A percentile compares a stretch with the other conserved stretches of the same genome.
phyloP scores from a whole-genome alignment of 2,329 filamentous ascomycete species.

The Exutisphaerella laricina region DNA sequence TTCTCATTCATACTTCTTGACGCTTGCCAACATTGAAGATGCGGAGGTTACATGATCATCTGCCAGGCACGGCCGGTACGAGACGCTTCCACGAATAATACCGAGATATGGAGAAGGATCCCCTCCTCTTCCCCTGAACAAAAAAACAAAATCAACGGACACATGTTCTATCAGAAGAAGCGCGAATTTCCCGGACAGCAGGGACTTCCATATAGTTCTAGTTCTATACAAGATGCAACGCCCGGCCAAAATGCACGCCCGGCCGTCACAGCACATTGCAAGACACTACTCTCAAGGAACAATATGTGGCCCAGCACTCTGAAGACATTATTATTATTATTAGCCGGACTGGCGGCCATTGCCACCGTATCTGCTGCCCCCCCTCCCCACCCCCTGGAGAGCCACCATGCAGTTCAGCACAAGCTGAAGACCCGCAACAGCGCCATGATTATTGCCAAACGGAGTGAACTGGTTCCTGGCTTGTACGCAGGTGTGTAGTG shows the following conservation, averaged over 20 bases:
- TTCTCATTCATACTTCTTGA: too few relatives aligned
- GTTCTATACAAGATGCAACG: too few relatives aligned
- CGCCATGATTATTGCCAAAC: constrained; percentile 7
- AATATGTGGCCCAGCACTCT: not conserved
- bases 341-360: not conserved
- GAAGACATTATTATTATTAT: not conserved
- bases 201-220: too few relatives aligned
- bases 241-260: too few relatives aligned
- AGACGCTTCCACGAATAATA: not conserved
- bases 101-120: not conserved
- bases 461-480: constrained; percentile 18
- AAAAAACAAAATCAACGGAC: not conserved
- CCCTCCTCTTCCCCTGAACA: not conserved
- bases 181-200: not conserved
- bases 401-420: constrained; percentile 24
- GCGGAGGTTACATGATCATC: too few relatives aligned
- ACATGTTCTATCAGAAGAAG: not conserved
- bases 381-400: constrained; percentile 49
- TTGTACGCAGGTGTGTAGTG: too few relatives aligned
- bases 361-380: not conserved
- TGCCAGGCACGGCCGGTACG: not conserved
- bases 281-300: not conserved
- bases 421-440: constrained; percentile 10
- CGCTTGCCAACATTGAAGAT: not conserved
- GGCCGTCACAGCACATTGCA: too few relatives aligned